Conservation (phyloP, 2,329 filamentous ascomycete genomes). For the Calonectria pauciramosa region DNA sequence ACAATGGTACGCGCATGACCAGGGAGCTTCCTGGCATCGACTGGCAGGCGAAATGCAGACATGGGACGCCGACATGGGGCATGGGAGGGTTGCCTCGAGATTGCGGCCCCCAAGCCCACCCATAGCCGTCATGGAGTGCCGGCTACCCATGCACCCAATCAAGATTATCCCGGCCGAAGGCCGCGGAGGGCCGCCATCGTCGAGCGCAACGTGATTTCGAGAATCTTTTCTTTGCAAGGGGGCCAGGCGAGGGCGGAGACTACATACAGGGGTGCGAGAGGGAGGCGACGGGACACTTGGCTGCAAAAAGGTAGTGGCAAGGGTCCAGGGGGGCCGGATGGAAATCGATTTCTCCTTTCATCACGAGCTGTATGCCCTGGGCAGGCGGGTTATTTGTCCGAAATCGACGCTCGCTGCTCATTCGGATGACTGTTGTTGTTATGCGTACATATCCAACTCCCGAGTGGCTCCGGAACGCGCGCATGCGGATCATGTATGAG, state of each 20-base stretch:
- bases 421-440: neutral
- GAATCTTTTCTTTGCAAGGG: constrained; percentile 21
- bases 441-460: constrained; percentile 6
- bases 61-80: constrained; percentile 10
- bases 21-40: constrained; percentile 20
- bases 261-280: neutral
- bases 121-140: constrained; percentile 9
- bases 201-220: constrained; percentile 19
- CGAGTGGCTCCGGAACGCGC: neutral
- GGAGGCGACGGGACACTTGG: neutral
- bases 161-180: neutral
- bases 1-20: constrained; percentile 16
- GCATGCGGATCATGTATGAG: neutral
- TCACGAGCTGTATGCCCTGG: constrained; percentile 5
- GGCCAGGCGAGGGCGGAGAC: neutral
- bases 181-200: constrained; percentile 7
- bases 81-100: constrained; percentile 6
- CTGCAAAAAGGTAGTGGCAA: neutral
- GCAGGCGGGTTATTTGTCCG: neutral
- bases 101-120: constrained; percentile 13
- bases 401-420: neutral
- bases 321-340: constrained; percentile 14
- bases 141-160: constrained; percentile 5
- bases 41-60: constrained; percentile 16
- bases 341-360: constrained; percentile 21